Conservation (phyloP, 2,329 filamentous ascomycete species). For the Lecanicillium sp. region DNA sequence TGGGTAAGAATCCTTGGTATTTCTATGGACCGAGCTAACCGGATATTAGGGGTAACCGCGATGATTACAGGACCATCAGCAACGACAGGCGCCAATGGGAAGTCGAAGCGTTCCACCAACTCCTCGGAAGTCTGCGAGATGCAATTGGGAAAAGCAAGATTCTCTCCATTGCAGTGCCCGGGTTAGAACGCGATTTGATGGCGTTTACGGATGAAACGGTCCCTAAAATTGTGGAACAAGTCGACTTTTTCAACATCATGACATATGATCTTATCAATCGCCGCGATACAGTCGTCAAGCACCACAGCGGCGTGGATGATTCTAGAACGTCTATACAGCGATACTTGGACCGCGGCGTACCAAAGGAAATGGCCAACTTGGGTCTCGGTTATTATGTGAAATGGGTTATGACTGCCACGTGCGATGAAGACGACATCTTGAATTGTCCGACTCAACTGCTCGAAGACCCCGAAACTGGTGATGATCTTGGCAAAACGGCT, state of each 20-base stretch:
- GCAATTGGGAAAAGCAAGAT: slow-evolving; percentile 52
- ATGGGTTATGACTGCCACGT: slow-evolving; percentile 50
- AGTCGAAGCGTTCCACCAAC: slow-evolving; percentile 55
- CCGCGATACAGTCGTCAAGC: slow-evolving; percentile 55
- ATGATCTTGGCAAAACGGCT: slow-evolving; percentile 51
- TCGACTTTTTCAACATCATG: slow-evolving; percentile 66
- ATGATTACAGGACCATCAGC: slow-evolving; percentile 60
- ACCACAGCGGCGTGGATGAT: slow-evolving; percentile 57
- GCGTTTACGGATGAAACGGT: slow-evolving; percentile 55
- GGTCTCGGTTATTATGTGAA: slow-evolving; percentile 64
- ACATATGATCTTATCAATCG: slow-evolving; percentile 67
- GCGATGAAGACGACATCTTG: slow-evolving; percentile 36
- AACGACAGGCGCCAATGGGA: slow-evolving; percentile 57
- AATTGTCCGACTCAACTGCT: slow-evolving; percentile 50
- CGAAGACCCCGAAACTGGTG: slow-evolving; percentile 53
- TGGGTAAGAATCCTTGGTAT: slow-evolving; percentile 27
- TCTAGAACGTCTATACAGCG: slow-evolving; percentile 50
- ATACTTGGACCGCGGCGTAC: slow-evolving; percentile 52
- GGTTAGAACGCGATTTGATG: slow-evolving; percentile 58
- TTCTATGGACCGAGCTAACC: background rate
- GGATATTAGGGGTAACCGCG: slow-evolving; percentile 54
- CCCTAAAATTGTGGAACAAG: slow-evolving; percentile 49
- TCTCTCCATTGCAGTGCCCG: slow-evolving; percentile 64
- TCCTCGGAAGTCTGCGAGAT: slow-evolving; percentile 52
- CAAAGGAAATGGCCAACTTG: slow-evolving; percentile 49